Evolutionary conservation across 2,329 filamentous ascomycete genomes (phyloP).

Genomic region (Pseudogymnoascus sp.): DNA sequence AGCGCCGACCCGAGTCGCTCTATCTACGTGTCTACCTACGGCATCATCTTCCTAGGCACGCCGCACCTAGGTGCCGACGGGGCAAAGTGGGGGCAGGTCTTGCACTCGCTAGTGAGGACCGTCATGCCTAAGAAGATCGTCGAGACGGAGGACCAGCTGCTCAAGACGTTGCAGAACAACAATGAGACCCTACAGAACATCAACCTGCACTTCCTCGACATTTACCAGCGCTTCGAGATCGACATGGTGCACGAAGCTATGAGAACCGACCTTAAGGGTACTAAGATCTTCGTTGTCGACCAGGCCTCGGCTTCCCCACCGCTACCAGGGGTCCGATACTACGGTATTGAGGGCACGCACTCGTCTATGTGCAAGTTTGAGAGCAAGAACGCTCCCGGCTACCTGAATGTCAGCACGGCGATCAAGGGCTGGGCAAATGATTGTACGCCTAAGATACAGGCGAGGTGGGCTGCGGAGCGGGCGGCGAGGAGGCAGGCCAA

Average conservation of each 20-base stretch:
- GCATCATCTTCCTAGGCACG: conserved; percentile 69
- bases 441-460: conserved; percentile 17
- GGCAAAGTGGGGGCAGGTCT: conserved; percentile 58
- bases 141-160: conserved; percentile 59
- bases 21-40: conserved; percentile 68
- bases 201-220: conserved; percentile 64
- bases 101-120: conserved; percentile 61
- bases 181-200: conserved; percentile 70
- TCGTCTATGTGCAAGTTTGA: conserved; percentile 67
- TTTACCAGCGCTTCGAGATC: conserved; percentile 63
- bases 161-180: conserved; percentile 64
- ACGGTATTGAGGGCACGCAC: conserved; percentile 69
- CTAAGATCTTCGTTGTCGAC: conserved; percentile 60
- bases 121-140: conserved; percentile 60
- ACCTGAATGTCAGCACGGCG: conserved; percentile 26
- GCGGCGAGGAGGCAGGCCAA: conserved; percentile 18
- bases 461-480: conserved; percentile 22
- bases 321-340: conserved; percentile 62
- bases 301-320: conserved; percentile 62
- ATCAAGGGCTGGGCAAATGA: conserved; percentile 26
- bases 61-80: conserved; percentile 65
- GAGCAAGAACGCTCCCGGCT: conserved; percentile 58
- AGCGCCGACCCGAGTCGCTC: conserved; percentile 59
- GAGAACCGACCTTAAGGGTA: conserved; percentile 61
- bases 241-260: conserved; percentile 73